A percentile compares a stretch with the other conserved stretches of the same genome.
Conservation (phyloP, 2,329 filamentous ascomycete species). For the Colletotrichum eleusines region DNA sequence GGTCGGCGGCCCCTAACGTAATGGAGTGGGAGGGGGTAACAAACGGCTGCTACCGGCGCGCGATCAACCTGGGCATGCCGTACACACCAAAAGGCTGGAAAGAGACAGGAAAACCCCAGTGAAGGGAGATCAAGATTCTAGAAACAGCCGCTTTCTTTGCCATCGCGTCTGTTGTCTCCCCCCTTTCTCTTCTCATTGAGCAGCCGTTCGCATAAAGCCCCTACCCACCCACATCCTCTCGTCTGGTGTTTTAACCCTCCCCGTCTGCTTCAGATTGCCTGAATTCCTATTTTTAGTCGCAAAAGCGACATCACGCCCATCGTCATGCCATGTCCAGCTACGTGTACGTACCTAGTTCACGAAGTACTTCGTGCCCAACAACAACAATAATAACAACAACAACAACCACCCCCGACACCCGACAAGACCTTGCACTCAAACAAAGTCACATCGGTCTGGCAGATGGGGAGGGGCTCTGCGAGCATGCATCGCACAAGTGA, state of each 20-base stretch:
- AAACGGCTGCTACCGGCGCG: background rate
- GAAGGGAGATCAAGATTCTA: conserved; percentile 11
- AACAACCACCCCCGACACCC: too few species aligned
- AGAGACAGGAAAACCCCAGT: background rate
- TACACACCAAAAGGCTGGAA: background rate
- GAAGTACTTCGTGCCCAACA: too few species aligned
- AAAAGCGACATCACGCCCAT: conserved; percentile 10
- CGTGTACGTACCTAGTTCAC: background rate
- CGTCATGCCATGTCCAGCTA: background rate
- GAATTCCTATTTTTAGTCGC: conserved; percentile 29
- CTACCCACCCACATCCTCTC: conserved; percentile 6
- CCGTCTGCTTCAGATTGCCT: conserved; percentile 15
- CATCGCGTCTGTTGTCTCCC: too few species aligned
- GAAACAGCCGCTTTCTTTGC: conserved; percentile 14
- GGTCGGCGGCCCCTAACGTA: background rate
- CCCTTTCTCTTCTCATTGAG: too few species aligned
- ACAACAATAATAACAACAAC: too few species aligned
- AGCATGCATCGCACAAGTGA: background rate
- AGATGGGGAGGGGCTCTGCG: background rate
- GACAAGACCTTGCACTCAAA: too few species aligned
- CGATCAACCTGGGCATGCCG: background rate
- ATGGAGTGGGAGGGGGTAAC: too few species aligned
- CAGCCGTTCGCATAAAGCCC: too few species aligned
- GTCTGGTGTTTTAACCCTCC: conserved; percentile 26
- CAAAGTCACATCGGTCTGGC: background rate